phyloP scores from a whole-genome alignment of 331 rosid species.

The Stylosanthes scabra region DNA sequence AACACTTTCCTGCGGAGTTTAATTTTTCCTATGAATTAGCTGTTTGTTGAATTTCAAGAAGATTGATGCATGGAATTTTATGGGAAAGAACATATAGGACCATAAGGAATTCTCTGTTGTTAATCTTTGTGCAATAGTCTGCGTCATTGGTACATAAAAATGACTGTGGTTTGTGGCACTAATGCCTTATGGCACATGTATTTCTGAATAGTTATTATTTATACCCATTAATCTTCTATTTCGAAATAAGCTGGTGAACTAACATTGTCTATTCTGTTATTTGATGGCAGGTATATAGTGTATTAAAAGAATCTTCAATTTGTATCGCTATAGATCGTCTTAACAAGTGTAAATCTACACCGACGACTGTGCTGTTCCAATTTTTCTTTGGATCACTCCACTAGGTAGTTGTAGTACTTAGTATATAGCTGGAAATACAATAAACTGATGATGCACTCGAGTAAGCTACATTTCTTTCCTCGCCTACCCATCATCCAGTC shows the following conservation, averaged over 20 bases:
- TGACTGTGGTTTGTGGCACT: no score
- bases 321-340: conserved; percentile 43
- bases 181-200: conserved; percentile 1
- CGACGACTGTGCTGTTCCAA: conserved; percentile 34
- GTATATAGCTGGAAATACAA: conserved; percentile 35
- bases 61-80: neutral
- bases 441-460: conserved; percentile 34
- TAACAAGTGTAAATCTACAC: conserved; percentile 59
- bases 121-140: conserved; percentile 5
- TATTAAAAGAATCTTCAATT: conserved; percentile 39
- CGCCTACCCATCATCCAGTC: conserved; percentile 14
- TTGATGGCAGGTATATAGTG: conserved; percentile 49
- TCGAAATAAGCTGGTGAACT: conserved; percentile 9
- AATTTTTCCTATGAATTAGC: neutral
- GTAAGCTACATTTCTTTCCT: conserved; percentile 35
- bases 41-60: neutral
- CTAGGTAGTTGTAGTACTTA: conserved; percentile 43
- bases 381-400: conserved; percentile 36
- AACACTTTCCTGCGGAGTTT: neutral
- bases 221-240: conserved; percentile 9
- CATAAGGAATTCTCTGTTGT: conserved; percentile 1
- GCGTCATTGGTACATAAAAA: no score
- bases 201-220: neutral
- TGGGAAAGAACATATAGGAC: neutral
- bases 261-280: conserved; percentile 31